Base-by-base conservation (phyloP, 768 basidiomycete genomes). In the Pleurotus eryngii region DNA sequence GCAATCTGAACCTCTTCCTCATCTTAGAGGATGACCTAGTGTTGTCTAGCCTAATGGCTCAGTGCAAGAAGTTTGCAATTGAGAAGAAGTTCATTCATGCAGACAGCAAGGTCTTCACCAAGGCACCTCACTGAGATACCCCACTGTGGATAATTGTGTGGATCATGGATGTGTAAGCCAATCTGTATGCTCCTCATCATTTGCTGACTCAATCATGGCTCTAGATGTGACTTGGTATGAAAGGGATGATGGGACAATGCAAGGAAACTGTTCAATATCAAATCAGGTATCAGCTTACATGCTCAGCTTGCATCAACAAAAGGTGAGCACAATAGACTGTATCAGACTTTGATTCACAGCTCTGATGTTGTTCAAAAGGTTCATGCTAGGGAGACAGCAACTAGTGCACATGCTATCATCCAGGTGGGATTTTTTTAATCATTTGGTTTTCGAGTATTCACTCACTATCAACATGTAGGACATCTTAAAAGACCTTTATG, bases 201-300 rank as follows among this genome's bases (percentile, higher is more conserved):
- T 37, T 12, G 15, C 49, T 50, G 18, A 47, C 20, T 43, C 38
- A 42, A 40, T 22, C 27, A 11, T 56, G 39, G 37, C 27, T 30
- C 8, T 46, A 72, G 70, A 12, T 72, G 69, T 37, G 67, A 72
- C 46, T n/a, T 74, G 73, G 73, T 66, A 71, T 35, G 50, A 59
- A 20, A 63, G 63, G 30, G 64, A 70, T 48, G 61, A 40, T 15
- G 65, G 65, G 1, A 53, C 57, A 45, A 65, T 64, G 67, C 11
- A 60, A 5, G 68, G 72, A 0, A 72, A 73, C 49, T 70, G 68
- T 20, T 72, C 68, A 0, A 54, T 68, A 2, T 72, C 67, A 4
- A 57, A 63, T 24, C 14, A 46, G 4, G 67, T 73, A 0, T 67
- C 68, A 1, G 58, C 45, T 0, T 73, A 68, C 37, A 71, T 73